A percentile compares a stretch with the other conserved stretches of the same genome.
Evolutionary conservation across 176 grass and related monocot species (phyloP).

Genomic region (Dactylis glomerata): DNA sequence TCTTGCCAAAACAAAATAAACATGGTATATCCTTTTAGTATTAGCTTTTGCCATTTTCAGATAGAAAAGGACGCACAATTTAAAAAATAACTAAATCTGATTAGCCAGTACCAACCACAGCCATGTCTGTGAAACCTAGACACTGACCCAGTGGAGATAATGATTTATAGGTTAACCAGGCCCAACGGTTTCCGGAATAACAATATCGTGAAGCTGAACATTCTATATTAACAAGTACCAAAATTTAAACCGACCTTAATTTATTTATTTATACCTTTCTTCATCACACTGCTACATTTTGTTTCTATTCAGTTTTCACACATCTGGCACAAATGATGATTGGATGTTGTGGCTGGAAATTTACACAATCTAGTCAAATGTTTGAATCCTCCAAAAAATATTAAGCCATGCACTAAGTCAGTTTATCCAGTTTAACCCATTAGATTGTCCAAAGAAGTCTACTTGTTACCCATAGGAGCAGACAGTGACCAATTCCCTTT

Average conservation of each 20-base stretch:
- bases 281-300: background rate
- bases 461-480: background rate
- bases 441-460: background rate
- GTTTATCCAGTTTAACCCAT: background rate
- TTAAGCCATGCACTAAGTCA: background rate
- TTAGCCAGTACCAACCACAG: background rate
- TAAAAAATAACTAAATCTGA: background rate
- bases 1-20: background rate
- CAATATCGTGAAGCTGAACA: background rate
- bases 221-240: background rate
- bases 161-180: background rate
- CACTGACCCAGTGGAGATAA: background rate
- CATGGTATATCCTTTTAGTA: background rate
- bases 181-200: background rate
- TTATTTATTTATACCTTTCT: background rate
- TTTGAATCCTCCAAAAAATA: slow-evolving; percentile 5
- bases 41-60: background rate
- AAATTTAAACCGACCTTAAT: background rate
- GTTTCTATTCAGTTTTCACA: background rate
- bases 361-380: slow-evolving; percentile 8
- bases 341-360: background rate
- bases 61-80: background rate
- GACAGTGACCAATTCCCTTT: background rate
- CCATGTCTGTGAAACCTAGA: background rate
- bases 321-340: background rate